phyloP scores from a whole-genome alignment of 179 eudicot species.

The Patellifolia procumbens region DNA sequence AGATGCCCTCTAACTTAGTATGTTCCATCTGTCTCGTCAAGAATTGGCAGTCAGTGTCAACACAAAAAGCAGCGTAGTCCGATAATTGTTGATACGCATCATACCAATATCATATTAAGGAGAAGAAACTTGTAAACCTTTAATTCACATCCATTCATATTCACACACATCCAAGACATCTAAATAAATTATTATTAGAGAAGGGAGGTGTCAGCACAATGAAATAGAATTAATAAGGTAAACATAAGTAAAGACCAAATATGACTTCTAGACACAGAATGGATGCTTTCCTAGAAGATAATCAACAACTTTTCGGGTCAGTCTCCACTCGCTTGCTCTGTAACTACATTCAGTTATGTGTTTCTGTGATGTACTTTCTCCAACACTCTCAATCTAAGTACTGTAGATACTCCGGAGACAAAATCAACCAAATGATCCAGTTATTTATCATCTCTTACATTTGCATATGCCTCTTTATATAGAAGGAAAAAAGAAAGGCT shows the following conservation, averaged over 20 bases:
- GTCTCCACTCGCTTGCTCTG: not conserved
- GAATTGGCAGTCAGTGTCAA: constrained; percentile 22
- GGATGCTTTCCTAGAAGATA: not conserved
- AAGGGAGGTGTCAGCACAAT: not conserved
- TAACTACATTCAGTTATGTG: not conserved
- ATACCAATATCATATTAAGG: not conserved
- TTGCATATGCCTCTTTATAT: too few relatives aligned
- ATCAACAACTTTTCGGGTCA: not conserved
- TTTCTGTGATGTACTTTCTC: not conserved
- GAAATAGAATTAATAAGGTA: not conserved
- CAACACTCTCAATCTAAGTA: not conserved
- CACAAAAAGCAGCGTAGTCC: constrained; percentile 5
- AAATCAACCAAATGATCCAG: too few relatives aligned
- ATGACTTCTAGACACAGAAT: too few relatives aligned
- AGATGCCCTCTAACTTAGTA: constrained; percentile 36
- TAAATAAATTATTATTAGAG: not conserved
- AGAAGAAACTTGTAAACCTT: not conserved
- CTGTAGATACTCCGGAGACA: not conserved
- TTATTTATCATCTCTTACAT: too few relatives aligned
- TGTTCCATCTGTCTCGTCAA: constrained; percentile 51
- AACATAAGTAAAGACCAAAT: not conserved
- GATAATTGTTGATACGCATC: not conserved
- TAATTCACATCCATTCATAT: not conserved
- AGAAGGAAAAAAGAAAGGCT: too few relatives aligned
- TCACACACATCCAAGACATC: constrained; percentile 14